A percentile compares a stretch with the other conserved stretches of the same genome.
Conservation (phyloP, 768 basidiomycete species). For the Termitomyces sp. region DNA sequence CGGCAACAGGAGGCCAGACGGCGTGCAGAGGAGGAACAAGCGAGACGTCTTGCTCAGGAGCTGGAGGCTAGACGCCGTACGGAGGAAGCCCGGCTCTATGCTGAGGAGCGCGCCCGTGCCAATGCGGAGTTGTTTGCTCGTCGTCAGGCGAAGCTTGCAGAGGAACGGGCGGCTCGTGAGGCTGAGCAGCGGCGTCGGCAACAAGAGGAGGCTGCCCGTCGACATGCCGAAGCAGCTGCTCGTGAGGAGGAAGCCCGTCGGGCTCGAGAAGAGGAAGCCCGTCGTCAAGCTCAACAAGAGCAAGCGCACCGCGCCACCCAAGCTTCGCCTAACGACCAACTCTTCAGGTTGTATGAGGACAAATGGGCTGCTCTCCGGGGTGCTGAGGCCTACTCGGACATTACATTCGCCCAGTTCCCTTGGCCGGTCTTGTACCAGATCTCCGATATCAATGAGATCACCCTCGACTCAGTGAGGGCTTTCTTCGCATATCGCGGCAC, state of each 20-base stretch:
- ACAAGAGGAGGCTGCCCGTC: slow-evolving; percentile 4
- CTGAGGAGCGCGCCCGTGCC: background rate
- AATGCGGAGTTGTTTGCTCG: background rate
- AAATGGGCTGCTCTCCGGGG: slow-evolving; percentile 11
- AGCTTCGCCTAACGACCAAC: background rate
- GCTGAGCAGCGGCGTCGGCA: slow-evolving; percentile 1
- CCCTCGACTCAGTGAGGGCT: slow-evolving; percentile 24
- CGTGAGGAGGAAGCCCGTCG: slow-evolving; percentile 3
- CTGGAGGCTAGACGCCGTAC: background rate
- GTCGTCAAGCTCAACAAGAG: background rate
- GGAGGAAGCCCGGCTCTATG: background rate
- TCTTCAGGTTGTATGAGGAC: slow-evolving; percentile 12
- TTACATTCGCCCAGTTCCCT: slow-evolving; percentile 4
- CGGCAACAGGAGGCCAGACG: slow-evolving; percentile 1
- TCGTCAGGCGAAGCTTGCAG: slow-evolving; percentile 1
- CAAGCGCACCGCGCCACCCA: background rate
- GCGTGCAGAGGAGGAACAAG: background rate
- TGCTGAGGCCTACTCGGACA: background rate
- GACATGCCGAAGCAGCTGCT: background rate
- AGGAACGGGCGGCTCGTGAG: background rate
- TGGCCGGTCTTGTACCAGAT: slow-evolving; percentile 8
- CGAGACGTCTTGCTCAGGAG: background rate
- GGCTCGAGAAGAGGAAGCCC: slow-evolving; percentile 1
- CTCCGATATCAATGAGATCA: slow-evolving; percentile 28
- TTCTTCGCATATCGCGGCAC: slow-evolving; percentile 38